Evolutionary conservation across 2,329 filamentous ascomycete genomes (phyloP).

Genomic region (Diaporthe caulivora): DNA sequence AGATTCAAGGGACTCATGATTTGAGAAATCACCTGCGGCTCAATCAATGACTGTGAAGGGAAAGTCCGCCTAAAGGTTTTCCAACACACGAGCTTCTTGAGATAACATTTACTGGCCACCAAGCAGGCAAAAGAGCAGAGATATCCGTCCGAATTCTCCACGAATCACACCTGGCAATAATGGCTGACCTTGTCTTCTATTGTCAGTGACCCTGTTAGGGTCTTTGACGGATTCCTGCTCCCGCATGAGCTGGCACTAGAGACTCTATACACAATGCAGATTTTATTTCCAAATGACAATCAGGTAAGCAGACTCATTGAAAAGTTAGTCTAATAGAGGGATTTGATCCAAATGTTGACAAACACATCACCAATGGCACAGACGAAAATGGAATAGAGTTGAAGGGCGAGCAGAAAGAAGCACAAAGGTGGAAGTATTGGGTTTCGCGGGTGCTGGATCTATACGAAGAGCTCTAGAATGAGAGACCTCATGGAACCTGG

Average conservation of each 20-base stretch:
- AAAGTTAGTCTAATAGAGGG: neutral
- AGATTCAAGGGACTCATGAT: neutral
- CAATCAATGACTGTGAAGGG: neutral
- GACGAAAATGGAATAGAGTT: neutral
- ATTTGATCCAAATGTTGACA: neutral
- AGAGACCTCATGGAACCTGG: neutral
- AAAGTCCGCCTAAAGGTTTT: neutral
- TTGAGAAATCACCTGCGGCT: neutral
- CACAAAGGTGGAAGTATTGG: conserved; percentile 2
- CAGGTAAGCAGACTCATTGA: neutral
- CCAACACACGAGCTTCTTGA: neutral
- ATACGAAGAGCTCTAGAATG: conserved; percentile 13
- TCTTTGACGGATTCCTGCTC: neutral
- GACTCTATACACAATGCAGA: neutral
- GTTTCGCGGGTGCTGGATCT: neutral
- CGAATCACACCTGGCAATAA: neutral
- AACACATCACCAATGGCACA: neutral
- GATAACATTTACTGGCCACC: neutral
- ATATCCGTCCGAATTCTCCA: neutral
- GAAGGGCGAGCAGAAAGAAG: neutral
- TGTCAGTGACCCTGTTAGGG: neutral
- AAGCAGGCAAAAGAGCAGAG: neutral
- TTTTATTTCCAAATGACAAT: neutral
- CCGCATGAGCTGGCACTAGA: neutral
- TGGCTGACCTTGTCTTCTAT: neutral